Evolutionary conservation across 2,329 filamentous ascomycete species (phyloP), one percentile per base, ranked within the genome.

Genomic region (Pyrenophora seminiperda): DNA sequence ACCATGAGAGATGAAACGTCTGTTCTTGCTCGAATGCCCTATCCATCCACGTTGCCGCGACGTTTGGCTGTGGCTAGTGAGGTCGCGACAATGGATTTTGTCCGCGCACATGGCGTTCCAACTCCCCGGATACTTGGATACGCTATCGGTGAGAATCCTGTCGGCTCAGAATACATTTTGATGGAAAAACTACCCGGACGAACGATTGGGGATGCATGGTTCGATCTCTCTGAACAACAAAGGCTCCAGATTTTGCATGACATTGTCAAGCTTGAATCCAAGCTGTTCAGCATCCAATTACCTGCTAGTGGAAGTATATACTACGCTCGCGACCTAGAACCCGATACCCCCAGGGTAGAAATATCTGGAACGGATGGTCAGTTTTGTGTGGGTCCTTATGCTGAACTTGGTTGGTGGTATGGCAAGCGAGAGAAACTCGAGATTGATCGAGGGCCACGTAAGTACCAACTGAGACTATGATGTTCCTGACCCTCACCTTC

Each of bases 61-160:
- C 53, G 48, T n/a, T 50, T 65, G 22, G 66, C 65, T 17, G 65
- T 69, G 10, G 71, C 69, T n/a, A 74, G 71, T 53, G 69, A 75
- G 52, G 71, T 73, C n/a, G 71, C 73, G 27, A 73, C 69, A 2
- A 49, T 72, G 50, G 62, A 61, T 17, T 65, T 68, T 54, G 47
- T 71, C n/a, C 71, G 65, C 7, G 33, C 40, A 3, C 53, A 62
- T 41, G 63, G 56, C 1, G 53, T 72, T 10, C 61, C 67, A 14
- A 53, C 56, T 29, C 68, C 66, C 13, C 56, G 51, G 27, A 37
- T 70, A 17, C 36, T 68, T 7, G 61, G 34, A 13, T 71, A 65
- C 39, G 54, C 54, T 1, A 24, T 52, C 4, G 43, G 50, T 13
- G 53, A 53, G 11, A 67, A 67, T 49, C 3, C 53, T 7, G 62